A percentile compares a stretch with the other conserved stretches of the same genome.
These are phyloP conservation scores for Prototheca cutis DNA, from an alignment of 163 green algal species.

Conservation along the genomic window DNA sequence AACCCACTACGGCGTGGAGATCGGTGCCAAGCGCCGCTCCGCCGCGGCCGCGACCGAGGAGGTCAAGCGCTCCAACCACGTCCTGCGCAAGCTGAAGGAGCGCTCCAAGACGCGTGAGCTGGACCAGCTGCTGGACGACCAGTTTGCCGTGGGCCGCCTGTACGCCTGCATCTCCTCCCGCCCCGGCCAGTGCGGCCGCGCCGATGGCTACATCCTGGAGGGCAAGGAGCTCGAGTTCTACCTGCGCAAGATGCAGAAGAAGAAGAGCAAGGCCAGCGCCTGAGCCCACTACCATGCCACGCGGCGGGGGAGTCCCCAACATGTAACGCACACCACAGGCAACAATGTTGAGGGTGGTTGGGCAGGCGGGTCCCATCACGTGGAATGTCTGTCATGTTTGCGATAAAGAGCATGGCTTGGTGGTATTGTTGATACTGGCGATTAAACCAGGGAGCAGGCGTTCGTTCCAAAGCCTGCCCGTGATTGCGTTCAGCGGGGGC, in stretches of 20 bases:
- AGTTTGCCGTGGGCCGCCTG: conserved; percentile 87
- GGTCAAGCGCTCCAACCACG: conserved; percentile 61
- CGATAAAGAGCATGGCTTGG: too few species aligned
- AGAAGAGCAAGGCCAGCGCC: conserved; percentile 65
- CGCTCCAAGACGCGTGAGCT: conserved; percentile 64
- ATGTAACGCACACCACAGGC: too few species aligned
- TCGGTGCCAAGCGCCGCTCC: conserved; percentile 75
- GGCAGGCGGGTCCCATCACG: too few species aligned
- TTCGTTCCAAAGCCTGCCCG: too few species aligned
- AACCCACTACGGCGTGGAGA: conserved; percentile 92
- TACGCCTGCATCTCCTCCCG: conserved; percentile 87
- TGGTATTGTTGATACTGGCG: too few species aligned
- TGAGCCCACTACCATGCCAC: too few species aligned
- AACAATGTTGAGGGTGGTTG: too few species aligned
- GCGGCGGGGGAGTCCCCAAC: too few species aligned
- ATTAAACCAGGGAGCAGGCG: too few species aligned
- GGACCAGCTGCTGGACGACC: conserved; percentile 77
- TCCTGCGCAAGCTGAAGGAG: conserved; percentile 78
- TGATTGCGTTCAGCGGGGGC: too few species aligned
- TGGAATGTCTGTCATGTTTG: too few species aligned
- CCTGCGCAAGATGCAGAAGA: conserved; percentile 94
- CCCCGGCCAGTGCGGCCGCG: conserved; percentile 83
- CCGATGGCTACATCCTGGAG: conserved; percentile 90
- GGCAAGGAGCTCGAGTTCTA: conserved; percentile 99
- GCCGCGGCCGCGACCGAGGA: conserved; percentile 35